Evolutionary conservation across 2,329 filamentous ascomycete species (phyloP).

Genomic region (Cordyceps pruinosa): DNA sequence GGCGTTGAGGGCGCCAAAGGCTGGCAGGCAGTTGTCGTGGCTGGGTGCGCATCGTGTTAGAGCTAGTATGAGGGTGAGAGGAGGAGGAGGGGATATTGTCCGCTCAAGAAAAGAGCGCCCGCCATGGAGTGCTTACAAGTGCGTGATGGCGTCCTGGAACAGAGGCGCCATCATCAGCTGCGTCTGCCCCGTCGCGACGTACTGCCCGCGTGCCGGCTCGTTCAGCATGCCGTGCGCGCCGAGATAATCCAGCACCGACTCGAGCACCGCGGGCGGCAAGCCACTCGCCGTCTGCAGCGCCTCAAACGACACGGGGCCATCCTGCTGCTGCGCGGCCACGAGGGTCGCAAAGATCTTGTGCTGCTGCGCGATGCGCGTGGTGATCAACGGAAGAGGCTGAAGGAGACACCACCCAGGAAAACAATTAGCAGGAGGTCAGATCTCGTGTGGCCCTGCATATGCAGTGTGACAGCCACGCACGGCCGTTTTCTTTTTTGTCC

Average conservation of each 20-base stretch:
- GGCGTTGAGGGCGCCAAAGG: constrained; percentile 14
- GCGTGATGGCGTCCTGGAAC: constrained; percentile 15
- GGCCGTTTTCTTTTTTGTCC: too few species aligned
- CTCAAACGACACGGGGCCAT: constrained; percentile 11
- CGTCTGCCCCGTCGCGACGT: constrained; percentile 12
- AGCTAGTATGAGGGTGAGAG: not conserved
- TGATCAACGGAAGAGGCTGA: constrained; percentile 14
- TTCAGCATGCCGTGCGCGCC: constrained; percentile 13
- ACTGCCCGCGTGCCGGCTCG: constrained; percentile 9
- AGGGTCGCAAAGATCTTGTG: constrained; percentile 15
- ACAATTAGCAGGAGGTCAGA: too few species aligned
- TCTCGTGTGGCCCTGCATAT: too few species aligned
- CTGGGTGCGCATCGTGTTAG: too few species aligned
- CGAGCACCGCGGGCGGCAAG: constrained; percentile 10
- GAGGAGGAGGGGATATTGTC: not conserved
- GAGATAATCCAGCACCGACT: constrained; percentile 15
- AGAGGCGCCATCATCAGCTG: constrained; percentile 12
- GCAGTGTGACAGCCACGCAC: too few species aligned
- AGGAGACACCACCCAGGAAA: too few species aligned
- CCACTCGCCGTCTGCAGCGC: constrained; percentile 9
- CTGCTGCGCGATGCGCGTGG: constrained; percentile 14
- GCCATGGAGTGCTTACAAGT: constrained; percentile 18
- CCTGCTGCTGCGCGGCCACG: not conserved
- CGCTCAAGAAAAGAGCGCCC: too few species aligned
- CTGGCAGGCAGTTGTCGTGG: constrained; percentile 16